A percentile compares a stretch with the other conserved stretches of the same genome.
These are phyloP conservation scores for Luffa aegyptiaca DNA, from an alignment of 306 rosid genomes.

Conservation along the genomic window DNA sequence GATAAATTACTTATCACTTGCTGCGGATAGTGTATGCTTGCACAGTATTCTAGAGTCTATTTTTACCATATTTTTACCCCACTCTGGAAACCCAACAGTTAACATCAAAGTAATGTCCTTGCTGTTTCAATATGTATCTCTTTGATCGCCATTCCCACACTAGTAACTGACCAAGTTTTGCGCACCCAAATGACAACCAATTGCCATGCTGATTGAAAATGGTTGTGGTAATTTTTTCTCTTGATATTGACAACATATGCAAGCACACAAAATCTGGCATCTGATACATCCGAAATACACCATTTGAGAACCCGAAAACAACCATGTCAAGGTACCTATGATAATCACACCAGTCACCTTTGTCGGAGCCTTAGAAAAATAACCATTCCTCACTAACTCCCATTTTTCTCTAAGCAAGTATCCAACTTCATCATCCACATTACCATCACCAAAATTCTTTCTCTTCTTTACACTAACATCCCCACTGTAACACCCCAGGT, in stretches of 20 bases:
- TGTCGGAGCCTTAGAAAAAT: constrained; percentile 42
- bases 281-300: constrained; percentile 76
- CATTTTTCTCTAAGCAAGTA: constrained; percentile 62
- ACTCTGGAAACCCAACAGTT: too few species aligned
- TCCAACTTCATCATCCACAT: constrained; percentile 29
- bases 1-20: too few species aligned
- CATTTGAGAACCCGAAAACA: constrained; percentile 81
- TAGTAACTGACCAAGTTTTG: constrained; percentile 79
- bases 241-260: constrained; percentile 67
- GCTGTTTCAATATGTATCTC: constrained; percentile 90
- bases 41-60: too few species aligned
- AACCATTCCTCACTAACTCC: constrained; percentile 69
- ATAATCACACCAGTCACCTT: constrained; percentile 66
- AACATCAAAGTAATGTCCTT: constrained; percentile 95
- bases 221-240: constrained; percentile 72
- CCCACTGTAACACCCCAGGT: too few species aligned
- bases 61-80: too few species aligned
- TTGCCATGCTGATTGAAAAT: constrained; percentile 79
- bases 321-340: constrained; percentile 67
- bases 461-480: constrained; percentile 43
- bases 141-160: constrained; percentile 98
- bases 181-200: constrained; percentile 89
- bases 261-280: constrained; percentile 92
- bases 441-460: constrained; percentile 25
- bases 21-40: too few species aligned